Evolutionary conservation across 768 basidiomycete genomes (phyloP).

Genomic region (Russula vinacea): DNA sequence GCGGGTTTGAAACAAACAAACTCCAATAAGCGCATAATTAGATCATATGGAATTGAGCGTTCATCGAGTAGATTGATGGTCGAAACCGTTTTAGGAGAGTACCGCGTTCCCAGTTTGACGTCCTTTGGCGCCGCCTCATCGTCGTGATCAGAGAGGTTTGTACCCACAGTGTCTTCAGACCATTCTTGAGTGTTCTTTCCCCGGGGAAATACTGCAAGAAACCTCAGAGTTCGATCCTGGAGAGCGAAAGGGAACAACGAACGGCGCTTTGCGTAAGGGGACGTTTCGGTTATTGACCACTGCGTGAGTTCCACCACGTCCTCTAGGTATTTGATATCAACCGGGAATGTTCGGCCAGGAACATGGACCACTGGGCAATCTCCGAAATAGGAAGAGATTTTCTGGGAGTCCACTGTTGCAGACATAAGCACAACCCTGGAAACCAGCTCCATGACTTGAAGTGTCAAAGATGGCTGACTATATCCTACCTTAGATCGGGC

Average conservation of each 20-base stretch:
- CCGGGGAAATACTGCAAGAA: slow-evolving; percentile 50
- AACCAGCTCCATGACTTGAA: background rate
- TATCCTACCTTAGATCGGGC: slow-evolving; percentile 71
- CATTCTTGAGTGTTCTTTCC: slow-evolving; percentile 66
- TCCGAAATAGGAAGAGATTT: slow-evolving; percentile 87
- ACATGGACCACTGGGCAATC: slow-evolving; percentile 80
- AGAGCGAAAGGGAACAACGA: slow-evolving; percentile 33
- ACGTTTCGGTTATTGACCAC: slow-evolving; percentile 77
- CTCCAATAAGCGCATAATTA: slow-evolving; percentile 82
- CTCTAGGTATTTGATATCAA: slow-evolving; percentile 80
- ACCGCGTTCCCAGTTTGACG: slow-evolving; percentile 70
- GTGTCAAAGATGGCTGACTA: background rate
- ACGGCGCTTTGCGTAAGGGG: slow-evolving; percentile 76
- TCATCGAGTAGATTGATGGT: slow-evolving; percentile 88
- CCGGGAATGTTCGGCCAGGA: slow-evolving; percentile 93
- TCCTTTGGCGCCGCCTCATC: slow-evolving; percentile 46
- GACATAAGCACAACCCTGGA: slow-evolving; percentile 91
- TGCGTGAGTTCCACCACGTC: slow-evolving; percentile 81
- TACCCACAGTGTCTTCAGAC: slow-evolving; percentile 64
- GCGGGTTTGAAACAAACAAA: slow-evolving; percentile 67
- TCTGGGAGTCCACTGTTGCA: slow-evolving; percentile 89
- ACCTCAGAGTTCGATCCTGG: background rate
- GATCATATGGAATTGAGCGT: slow-evolving; percentile 84
- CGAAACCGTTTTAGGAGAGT: slow-evolving; percentile 66
- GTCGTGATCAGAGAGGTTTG: slow-evolving; percentile 56